Base-by-base conservation (phyloP, 345 rosid species). In the Populus ilicifolia region DNA sequence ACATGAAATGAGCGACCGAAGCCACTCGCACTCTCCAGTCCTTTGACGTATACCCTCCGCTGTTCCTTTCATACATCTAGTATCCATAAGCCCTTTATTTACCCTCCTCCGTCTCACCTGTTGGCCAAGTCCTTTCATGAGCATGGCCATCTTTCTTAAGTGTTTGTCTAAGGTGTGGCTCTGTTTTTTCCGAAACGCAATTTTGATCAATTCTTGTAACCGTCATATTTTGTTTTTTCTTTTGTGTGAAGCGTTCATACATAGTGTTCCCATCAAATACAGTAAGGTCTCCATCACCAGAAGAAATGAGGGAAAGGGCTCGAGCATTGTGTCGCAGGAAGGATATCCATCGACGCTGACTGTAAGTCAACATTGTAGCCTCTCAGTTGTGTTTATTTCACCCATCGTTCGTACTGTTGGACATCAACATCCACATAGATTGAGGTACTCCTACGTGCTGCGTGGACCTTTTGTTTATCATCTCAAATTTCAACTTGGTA, bases 271-370 rank as follows among this genome's bases (percentile, higher is more conserved):
- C 91, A 17, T 84, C 90, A 0, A 87, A 89, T 78, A 88, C 59
- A 75, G 83, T 77, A 18, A 84, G 88, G 68, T 90, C 95, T 5
- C 93, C 84, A 29, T 87, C 93, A 1, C 91, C 95, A 0, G 93
- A 91, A 75, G 92, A 89, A 70, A 75, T 88, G 8, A 88, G 95
- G 82, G 95, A 91, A 79, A 88, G 87, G 90, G 91, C 90, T 7
- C 84, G 92, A 41, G 90, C 85, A 71, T 81, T 89, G 67, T 89
- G 88, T 63, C 85, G 83, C 73, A 82, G 87, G 86, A 86, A 81
- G 69, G 81, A 83, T 75, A 54, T 5, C 41, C 83, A 62, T 67
- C 83, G 46, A 70, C 25, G 50, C 27, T 5, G 30, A 52, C 23
- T 44, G 77, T 3, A 67, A 75, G 71, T 64, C 46, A 70, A 72